Evolutionary conservation across 176 grass and related monocot species (phyloP), one percentile per base, ranked within the genome.

Genomic region (Olyra latifolia): DNA sequence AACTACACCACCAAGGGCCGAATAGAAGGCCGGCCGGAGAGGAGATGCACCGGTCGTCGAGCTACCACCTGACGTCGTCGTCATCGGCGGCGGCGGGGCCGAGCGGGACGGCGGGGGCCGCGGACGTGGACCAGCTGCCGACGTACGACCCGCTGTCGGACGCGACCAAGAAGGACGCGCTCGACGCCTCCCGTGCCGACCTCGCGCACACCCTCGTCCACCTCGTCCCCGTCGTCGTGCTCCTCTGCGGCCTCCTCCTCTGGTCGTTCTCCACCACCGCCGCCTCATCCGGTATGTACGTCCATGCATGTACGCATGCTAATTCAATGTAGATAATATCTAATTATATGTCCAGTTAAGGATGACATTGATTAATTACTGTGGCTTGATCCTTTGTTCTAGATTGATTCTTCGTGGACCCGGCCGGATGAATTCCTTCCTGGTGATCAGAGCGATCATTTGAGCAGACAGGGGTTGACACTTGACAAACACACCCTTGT

Each of bases 161-260:
- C 32, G 69, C 54, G 30, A 63, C 81, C 9, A 97, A 97, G 91
- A 97, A 97, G 81, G 94, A 91, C 66, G 84, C 81, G 1, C 42
- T 89, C 49, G 87, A 84, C 55, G 77, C 78, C 9, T 80, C 59
- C 22, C 88, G 74, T 4, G 81, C 86, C 52, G 70, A 68, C 71
- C 71, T 91, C 35, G 91, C 94, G 7, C 91, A 88, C 70, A 69
- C 66, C 39, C 75, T 93, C 43, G 84, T 97, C 73, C 91, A 97
- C 54, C 60, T 91, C 28, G 48, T 97, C 69, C 94, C 94, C 19
- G 44, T 91, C 58, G 81, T 91, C 65, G 23, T 97, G 74, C 46
- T 97, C 49, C 32, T 91, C 84, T 97, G 88, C 77, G 83, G 84
- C 73, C 63, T 92, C 69, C 55, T 97, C 32, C 91, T 97, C 47